phyloP scores from a whole-genome alignment of 192 early-diverging fungal genomes.

The Chytriomyces confervae region DNA sequence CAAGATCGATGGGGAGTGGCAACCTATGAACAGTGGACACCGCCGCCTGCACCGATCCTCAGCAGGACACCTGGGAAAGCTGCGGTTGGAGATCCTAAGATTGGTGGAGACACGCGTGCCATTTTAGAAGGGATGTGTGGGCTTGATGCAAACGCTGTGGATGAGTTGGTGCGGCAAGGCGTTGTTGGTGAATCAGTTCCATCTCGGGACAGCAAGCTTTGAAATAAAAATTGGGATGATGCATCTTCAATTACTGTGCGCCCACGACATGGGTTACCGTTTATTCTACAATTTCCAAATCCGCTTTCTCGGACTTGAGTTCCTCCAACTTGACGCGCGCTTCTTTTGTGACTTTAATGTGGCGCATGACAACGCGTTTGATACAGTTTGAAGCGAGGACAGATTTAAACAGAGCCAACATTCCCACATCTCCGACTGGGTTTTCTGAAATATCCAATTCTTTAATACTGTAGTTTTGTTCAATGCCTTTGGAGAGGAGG shows the following conservation, averaged over 20 bases:
- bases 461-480: slow-evolving; percentile 48
- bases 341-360: slow-evolving; percentile 49
- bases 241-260: not conserved
- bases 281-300: slow-evolving; percentile 46
- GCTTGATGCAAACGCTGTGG: too few relatives aligned
- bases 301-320: slow-evolving; percentile 51
- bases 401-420: slow-evolving; percentile 51
- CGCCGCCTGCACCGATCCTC: slow-evolving; percentile 59
- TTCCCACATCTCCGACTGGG: slow-evolving; percentile 44
- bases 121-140: too few relatives aligned
- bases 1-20: slow-evolving; percentile 14
- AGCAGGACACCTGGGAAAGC: slow-evolving; percentile 55
- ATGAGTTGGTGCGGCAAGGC: too few relatives aligned
- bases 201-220: too few relatives aligned
- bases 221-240: too few relatives aligned
- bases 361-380: slow-evolving; percentile 38
- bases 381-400: slow-evolving; percentile 44
- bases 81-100: too few relatives aligned
- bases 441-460: slow-evolving; percentile 60
- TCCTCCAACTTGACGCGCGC: slow-evolving; percentile 50
- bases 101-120: too few relatives aligned
- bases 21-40: slow-evolving; percentile 34
- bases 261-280: not conserved
- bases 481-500: slow-evolving; percentile 48
- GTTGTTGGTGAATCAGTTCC: too few relatives aligned